A percentile compares a stretch with the other conserved stretches of the same genome.
Conservation (phyloP, 306 rosid genomes). For the Fagus sylvatica region DNA sequence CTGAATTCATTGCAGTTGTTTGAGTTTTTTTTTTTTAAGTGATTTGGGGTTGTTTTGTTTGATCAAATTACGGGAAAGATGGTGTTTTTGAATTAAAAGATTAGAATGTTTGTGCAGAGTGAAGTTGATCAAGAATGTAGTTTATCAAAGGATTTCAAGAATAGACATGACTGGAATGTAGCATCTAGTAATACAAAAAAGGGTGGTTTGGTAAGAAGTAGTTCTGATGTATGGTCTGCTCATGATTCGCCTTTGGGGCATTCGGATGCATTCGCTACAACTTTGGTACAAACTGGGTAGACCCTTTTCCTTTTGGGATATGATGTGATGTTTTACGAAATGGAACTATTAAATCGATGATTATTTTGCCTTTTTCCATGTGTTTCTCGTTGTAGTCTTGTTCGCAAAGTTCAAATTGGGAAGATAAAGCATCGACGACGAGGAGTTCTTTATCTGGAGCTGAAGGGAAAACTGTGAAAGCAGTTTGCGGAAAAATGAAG, state of each 20-base stretch:
- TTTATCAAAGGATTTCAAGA: slow-evolving; percentile 22
- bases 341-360: slow-evolving; percentile 17
- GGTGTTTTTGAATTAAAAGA: not conserved
- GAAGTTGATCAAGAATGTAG: slow-evolving; percentile 61
- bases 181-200: slow-evolving; percentile 36
- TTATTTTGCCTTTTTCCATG: not conserved
- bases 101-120: slow-evolving; percentile 49
- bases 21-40: not conserved
- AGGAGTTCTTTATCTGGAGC: slow-evolving; percentile 66
- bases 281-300: slow-evolving; percentile 39
- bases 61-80: not conserved
- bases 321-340: not conserved
- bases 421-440: slow-evolving; percentile 48
- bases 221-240: slow-evolving; percentile 51
- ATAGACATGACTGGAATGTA: slow-evolving; percentile 29
- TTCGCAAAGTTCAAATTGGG: slow-evolving; percentile 34
- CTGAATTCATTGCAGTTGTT: not conserved
- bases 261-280: slow-evolving; percentile 39
- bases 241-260: slow-evolving; percentile 42
- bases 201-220: slow-evolving; percentile 39
- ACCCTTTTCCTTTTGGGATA: slow-evolving; percentile 20
- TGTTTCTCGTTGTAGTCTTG: slow-evolving; percentile 44
- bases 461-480: slow-evolving; percentile 62
- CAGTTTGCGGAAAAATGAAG: slow-evolving; percentile 66
- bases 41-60: not conserved